Evolutionary conservation across 495 filamentous ascomycete genomes (phyloP), one percentile per base, ranked within the genome.

Genomic region (Clavariopsis aquatica): DNA sequence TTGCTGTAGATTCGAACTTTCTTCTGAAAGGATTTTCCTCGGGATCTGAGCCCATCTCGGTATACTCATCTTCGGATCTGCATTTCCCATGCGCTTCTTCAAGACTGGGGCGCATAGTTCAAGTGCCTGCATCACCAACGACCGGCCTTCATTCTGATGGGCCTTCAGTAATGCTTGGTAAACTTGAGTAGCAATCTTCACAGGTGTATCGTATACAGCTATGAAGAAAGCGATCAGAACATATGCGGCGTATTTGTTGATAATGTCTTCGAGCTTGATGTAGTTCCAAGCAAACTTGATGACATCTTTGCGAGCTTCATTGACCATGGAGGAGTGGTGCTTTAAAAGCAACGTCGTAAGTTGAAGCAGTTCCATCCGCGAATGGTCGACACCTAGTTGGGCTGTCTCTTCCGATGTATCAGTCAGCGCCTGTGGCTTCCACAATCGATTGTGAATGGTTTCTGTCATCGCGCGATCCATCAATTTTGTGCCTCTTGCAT

Each of bases 281-380:
- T 94, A 98, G 27, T 92, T 97, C 95, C 95, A 99, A 3, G 91
- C 92, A 74, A 97, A 98, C 75, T 96, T 97, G 71, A 99, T 98
- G 62, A 99, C 91, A 64, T 99, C 95, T 75, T 98, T 99, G 22
- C 95, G 89, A 5, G 90, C 89, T 71, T 97, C 93, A 54, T 91
- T 85, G 9, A 98, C 81, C 23, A 92, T 87, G 26, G 82, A 82
- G 62, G 90, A 83, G 64, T 98, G 92, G 65, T 98, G 95, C 69
- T 97, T 97, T 73, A 99, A 87, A 29, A 99, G 80, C 78, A 99
- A 82, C 0, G 95, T 92, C 0, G 94, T 96, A 60, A 97, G 82
- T 71, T 99, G 95, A 17, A 99, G 83, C 12, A 96, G 82, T 71
- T 99, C 94, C 87, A 99, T 94, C 49, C 94, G 83, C 3, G 93